These are phyloP conservation scores for Lichtheimia ramosa DNA, from an alignment of 371 early-diverging fungal genomes.

Conservation along the genomic window DNA sequence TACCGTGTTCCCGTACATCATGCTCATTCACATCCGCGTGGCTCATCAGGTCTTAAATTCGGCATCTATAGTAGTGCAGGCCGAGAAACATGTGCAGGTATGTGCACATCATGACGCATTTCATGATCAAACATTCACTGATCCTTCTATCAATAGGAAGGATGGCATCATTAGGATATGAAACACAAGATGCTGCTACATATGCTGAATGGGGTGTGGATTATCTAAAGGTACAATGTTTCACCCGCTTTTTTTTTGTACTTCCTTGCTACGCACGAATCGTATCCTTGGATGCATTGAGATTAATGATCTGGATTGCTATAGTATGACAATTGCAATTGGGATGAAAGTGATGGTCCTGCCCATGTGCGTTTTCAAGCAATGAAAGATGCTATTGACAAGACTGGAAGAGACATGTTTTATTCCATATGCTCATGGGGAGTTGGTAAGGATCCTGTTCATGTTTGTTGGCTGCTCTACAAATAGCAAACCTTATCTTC, in stretches of 20 bases:
- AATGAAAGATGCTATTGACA: slow-evolving; percentile 42
- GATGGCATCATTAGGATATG: slow-evolving; percentile 19
- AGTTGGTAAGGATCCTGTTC: slow-evolving; percentile 12
- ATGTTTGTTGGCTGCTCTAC: no score
- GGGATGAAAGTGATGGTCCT: slow-evolving; percentile 12
- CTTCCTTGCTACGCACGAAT: no score
- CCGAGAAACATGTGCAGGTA: slow-evolving; percentile 18
- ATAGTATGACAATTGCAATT: slow-evolving; percentile 26
- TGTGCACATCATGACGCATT: background rate
- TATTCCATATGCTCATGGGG: slow-evolving; percentile 50
- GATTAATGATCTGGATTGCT: background rate
- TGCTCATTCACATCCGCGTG: background rate
- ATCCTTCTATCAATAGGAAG: background rate
- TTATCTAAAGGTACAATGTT: slow-evolving; percentile 17
- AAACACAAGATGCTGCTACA: slow-evolving; percentile 17
- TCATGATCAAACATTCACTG: background rate
- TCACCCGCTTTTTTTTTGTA: no score
- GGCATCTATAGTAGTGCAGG: slow-evolving; percentile 32
- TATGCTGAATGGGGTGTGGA: slow-evolving; percentile 25
- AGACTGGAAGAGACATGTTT: slow-evolving; percentile 42
- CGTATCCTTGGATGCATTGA: no score
- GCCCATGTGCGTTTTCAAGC: slow-evolving; percentile 8
- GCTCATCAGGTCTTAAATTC: slow-evolving; percentile 24
- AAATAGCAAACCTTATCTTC: background rate
- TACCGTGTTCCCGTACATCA: no score